Conservation (phyloP, 176 grass and related monocot species). For the Carex pumila region DNA sequence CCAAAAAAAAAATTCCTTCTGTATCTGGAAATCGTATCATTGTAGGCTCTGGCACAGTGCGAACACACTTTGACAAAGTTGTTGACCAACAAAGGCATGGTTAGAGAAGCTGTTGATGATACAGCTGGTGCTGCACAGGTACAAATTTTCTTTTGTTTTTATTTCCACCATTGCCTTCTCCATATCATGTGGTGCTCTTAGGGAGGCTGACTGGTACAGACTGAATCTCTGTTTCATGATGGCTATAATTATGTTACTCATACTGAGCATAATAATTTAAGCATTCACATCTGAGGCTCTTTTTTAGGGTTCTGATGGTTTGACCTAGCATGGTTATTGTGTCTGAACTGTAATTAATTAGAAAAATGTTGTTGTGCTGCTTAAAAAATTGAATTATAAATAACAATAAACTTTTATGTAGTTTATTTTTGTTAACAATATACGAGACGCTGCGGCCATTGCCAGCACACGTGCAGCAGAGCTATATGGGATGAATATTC, state of each 20-base stretch:
- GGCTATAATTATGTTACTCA: neutral
- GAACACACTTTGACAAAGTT: slow-evolving; percentile 63
- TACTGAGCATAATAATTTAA: neutral
- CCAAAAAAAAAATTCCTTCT: neutral
- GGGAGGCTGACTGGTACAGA: neutral
- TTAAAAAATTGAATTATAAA: neutral
- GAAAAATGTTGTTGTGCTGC: neutral
- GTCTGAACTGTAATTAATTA: neutral
- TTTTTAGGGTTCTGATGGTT: neutral
- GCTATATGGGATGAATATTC: slow-evolving; percentile 74
- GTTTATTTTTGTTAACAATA: slow-evolving; percentile 51
- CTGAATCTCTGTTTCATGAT: neutral
- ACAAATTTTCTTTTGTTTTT: neutral
- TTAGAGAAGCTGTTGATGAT: slow-evolving; percentile 88
- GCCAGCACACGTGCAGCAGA: slow-evolving; percentile 73
- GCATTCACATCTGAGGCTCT: neutral
- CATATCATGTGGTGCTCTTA: neutral
- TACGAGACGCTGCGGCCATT: slow-evolving; percentile 61
- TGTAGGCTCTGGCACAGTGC: slow-evolving; percentile 76
- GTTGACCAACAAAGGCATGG: slow-evolving; percentile 31
- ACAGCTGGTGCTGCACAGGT: slow-evolving; percentile 83
- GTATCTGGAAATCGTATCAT: slow-evolving; percentile 1
- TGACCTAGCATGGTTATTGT: neutral
- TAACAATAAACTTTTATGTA: slow-evolving; percentile 18
- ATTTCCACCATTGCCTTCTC: neutral